These are phyloP conservation scores for Microbotryomycetes sp. DNA, from an alignment of 1,284 basidiomycete species.

Conservation along the genomic window DNA sequence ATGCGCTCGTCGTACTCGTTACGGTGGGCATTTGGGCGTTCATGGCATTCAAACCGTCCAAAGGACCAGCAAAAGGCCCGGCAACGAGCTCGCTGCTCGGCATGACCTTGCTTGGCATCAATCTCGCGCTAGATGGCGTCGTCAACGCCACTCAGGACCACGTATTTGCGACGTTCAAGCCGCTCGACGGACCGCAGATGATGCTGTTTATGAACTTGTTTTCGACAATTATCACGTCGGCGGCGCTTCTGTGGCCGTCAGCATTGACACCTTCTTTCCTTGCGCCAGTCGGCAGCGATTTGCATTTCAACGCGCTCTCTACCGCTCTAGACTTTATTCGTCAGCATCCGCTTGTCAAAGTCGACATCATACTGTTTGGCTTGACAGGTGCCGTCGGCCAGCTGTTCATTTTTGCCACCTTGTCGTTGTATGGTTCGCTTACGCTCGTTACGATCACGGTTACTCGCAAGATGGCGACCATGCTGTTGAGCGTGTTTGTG, in stretches of 20 bases:
- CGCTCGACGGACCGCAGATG: conserved; percentile 91
- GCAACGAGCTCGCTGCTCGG: conserved; percentile 49
- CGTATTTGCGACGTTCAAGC: conserved; percentile 66
- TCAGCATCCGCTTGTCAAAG: conserved; percentile 67
- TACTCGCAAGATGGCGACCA: conserved; percentile 96
- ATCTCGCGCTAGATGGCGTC: conserved; percentile 84
- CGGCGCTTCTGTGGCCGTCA: conserved; percentile 31
- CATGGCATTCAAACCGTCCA: conserved; percentile 61
- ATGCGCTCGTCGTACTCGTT: conserved; percentile 78
- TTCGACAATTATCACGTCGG: conserved; percentile 54
- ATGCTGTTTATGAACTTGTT: conserved; percentile 96
- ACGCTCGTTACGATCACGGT: conserved; percentile 90
- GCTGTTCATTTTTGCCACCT: conserved; percentile 95
- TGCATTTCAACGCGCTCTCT: conserved; percentile 56
- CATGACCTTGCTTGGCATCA: conserved; percentile 66
- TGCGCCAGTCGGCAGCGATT: conserved; percentile 51
- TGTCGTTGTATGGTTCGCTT: conserved; percentile 89
- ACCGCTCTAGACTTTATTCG: conserved; percentile 67
- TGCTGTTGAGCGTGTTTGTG: conserved; percentile 88
- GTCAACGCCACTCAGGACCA: conserved; percentile 98
- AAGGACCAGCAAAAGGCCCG: conserved; percentile 37
- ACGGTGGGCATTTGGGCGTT: conserved; percentile 90
- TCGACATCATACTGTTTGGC: conserved; percentile 76
- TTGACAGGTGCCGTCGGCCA: conserved; percentile 89
- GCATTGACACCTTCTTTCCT: conserved; percentile 36